Conservation (phyloP, 2,329 filamentous ascomycete genomes). For the Stagonosporopsis vannaccii region DNA sequence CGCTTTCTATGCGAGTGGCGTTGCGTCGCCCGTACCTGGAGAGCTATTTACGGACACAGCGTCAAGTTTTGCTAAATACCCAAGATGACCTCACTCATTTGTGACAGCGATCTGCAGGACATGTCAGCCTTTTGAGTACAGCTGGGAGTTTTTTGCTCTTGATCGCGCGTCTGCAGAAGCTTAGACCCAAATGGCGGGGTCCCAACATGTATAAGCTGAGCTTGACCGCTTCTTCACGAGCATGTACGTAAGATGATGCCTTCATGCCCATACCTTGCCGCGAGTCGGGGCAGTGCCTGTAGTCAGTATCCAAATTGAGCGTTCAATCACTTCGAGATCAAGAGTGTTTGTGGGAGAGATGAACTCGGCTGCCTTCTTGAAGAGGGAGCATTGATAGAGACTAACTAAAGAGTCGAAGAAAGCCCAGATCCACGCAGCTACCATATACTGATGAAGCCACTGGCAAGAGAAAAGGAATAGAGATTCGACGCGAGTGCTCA, state of each 20-base stretch:
- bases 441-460: constrained; percentile 23
- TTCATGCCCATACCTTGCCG: constrained; percentile 5
- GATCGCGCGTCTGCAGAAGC: neutral
- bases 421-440: constrained; percentile 21
- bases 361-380: constrained; percentile 30
- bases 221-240: constrained; percentile 18
- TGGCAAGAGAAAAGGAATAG: constrained; percentile 19
- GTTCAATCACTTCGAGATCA: neutral
- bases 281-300: neutral
- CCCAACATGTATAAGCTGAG: neutral
- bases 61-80: too few relatives aligned
- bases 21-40: constrained; percentile 17
- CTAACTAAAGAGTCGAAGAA: constrained; percentile 27
- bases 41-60: constrained; percentile 7
- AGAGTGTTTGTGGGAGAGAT: constrained; percentile 15
- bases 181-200: constrained; percentile 3
- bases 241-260: constrained; percentile 13
- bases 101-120: neutral
- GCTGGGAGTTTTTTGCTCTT: neutral
- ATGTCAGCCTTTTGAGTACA: neutral
- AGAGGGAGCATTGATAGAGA: constrained; percentile 24
- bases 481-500: constrained; percentile 21
- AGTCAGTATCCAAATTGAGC: neutral
- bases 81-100: neutral
- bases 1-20: constrained; percentile 14